Conservation (phyloP, 2,329 filamentous ascomycete genomes). For the Beauveria sp. region DNA sequence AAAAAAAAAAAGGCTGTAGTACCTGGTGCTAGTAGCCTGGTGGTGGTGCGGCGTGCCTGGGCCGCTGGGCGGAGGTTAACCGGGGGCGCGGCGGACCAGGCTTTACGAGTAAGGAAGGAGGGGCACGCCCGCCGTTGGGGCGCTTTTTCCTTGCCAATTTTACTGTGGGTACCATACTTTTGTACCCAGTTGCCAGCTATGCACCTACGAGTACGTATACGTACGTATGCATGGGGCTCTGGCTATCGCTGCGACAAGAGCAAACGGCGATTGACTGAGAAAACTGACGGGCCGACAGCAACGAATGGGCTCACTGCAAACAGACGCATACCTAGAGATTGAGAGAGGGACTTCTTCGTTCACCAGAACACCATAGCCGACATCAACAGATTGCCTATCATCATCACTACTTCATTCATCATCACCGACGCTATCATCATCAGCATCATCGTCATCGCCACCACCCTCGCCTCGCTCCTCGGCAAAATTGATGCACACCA, state of each 20-base stretch:
- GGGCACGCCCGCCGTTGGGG: conserved; percentile 8
- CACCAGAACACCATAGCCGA: not conserved
- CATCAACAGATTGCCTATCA: not conserved
- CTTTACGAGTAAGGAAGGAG: conserved; percentile 9
- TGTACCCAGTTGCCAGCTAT: too few relatives aligned
- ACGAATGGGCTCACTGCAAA: not conserved
- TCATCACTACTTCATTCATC: not conserved
- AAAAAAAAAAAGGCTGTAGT: not conserved
- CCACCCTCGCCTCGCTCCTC: conserved; percentile 4
- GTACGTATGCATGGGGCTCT: not conserved
- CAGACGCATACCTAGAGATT: not conserved
- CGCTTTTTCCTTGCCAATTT: not conserved
- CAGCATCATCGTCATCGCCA: not conserved
- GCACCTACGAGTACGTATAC: not conserved
- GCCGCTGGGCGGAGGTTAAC: not conserved
- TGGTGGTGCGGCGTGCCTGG: not conserved
- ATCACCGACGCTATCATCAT: not conserved
- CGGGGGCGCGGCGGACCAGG: not conserved
- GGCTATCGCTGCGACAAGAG: not conserved
- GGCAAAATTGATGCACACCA: conserved; percentile 4
- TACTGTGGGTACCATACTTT: too few relatives aligned
- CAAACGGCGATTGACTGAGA: not conserved
- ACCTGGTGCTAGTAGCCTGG: not conserved
- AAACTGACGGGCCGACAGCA: not conserved
- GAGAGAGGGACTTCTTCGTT: not conserved